Evolutionary conservation across 495 filamentous ascomycete genomes (phyloP).

Genomic region (Penicillium ucsense): DNA sequence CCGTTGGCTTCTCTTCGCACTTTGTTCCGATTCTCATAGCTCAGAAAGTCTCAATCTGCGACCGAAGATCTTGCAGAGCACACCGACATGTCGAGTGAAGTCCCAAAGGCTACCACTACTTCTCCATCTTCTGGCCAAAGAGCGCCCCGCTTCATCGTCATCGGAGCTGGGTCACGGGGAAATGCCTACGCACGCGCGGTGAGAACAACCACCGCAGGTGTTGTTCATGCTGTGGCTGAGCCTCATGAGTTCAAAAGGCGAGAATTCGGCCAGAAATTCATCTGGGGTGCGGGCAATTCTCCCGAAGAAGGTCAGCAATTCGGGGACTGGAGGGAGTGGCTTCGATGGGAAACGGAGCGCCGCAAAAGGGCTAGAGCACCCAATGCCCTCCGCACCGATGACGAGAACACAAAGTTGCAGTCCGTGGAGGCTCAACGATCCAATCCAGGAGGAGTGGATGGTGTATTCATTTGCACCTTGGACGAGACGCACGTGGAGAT

Average conservation of each 20-base stretch:
- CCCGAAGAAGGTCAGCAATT: conserved; percentile 54
- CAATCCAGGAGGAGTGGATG: conserved; percentile 47
- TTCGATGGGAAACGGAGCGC: conserved; percentile 51
- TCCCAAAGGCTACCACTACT: not conserved
- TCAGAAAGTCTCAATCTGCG: conserved; percentile 14
- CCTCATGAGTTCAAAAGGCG: conserved; percentile 68
- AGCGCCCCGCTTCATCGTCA: conserved; percentile 54
- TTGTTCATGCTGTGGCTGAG: conserved; percentile 70
- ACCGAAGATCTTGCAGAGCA: conserved; percentile 1
- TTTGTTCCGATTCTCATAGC: conserved; percentile 11
- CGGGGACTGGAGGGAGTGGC: conserved; percentile 61
- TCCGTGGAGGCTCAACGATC: not conserved
- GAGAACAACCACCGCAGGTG: conserved; percentile 45
- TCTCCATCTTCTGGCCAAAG: not conserved
- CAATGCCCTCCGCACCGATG: not conserved
- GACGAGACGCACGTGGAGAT: conserved; percentile 82
- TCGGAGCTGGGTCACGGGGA: conserved; percentile 82
- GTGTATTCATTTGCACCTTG: conserved; percentile 75
- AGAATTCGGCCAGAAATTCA: conserved; percentile 54
- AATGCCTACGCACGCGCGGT: conserved; percentile 64
- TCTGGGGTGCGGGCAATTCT: conserved; percentile 45
- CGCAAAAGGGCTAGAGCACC: conserved; percentile 20
- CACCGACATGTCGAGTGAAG: no score
- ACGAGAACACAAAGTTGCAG: no score
- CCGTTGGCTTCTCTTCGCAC: not conserved